Percentiles rank a stretch among this genome's conserved stretches.
phyloP scores from a whole-genome alignment of 2,329 filamentous ascomycete species.

The Pseudogymnoascus sp. region DNA sequence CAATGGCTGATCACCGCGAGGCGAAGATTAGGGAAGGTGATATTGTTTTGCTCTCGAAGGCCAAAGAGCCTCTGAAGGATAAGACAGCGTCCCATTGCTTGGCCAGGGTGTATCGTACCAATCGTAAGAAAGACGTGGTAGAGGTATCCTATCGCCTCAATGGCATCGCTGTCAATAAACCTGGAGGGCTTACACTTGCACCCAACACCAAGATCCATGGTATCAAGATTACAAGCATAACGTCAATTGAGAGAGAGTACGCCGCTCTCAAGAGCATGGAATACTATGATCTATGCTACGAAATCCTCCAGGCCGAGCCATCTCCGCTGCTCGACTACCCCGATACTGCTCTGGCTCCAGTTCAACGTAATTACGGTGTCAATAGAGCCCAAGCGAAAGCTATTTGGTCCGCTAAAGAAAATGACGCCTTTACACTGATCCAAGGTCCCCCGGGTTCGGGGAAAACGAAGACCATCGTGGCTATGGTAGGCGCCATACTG shows the following conservation, averaged over 20 bases:
- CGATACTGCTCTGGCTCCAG: conserved; percentile 59
- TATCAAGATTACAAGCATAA: conserved; percentile 84
- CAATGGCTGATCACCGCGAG: conserved; percentile 60
- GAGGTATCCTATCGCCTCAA: conserved; percentile 84
- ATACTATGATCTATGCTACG: conserved; percentile 92
- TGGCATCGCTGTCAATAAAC: conserved; percentile 40
- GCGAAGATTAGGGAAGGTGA: conserved; percentile 73
- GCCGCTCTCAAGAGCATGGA: conserved; percentile 83
- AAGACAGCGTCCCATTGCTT: conserved; percentile 68
- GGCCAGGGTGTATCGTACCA: conserved; percentile 71
- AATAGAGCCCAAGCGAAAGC: conserved; percentile 87
- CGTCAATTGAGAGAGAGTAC: conserved; percentile 90
- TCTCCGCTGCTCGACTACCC: conserved; percentile 79
- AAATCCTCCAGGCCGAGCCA: conserved; percentile 81
- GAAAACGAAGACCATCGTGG: conserved; percentile 96
- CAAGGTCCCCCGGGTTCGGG: conserved; percentile 94
- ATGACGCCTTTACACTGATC: conserved; percentile 93
- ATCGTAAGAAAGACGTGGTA: conserved; percentile 68
- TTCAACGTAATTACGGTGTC: conserved; percentile 70
- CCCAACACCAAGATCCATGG: conserved; percentile 64
- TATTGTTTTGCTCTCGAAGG: conserved; percentile 75
- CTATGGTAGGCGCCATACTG: conserved; percentile 83
- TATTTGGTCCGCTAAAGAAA: conserved; percentile 84
- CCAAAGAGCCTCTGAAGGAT: conserved; percentile 58
- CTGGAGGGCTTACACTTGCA: conserved; percentile 54